Conservation (phyloP, 345 rosid genomes). For the Eucalyptus pauciflora region DNA sequence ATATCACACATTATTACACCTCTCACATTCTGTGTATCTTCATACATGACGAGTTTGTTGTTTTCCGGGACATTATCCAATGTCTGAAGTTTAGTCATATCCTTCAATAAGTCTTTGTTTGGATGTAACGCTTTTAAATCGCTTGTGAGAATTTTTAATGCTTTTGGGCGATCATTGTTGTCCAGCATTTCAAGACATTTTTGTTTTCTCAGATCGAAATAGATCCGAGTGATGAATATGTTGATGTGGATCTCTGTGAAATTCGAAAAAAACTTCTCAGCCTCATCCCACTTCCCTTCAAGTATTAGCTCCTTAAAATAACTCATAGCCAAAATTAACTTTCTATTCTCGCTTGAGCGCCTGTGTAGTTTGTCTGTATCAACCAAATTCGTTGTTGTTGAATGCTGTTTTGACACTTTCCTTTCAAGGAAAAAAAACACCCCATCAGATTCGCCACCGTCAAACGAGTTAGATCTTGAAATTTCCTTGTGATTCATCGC, state of each 20-base stretch:
- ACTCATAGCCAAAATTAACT: conserved; percentile 13
- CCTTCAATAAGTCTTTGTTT: too few species aligned
- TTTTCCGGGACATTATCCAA: too few species aligned
- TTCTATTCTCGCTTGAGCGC: conserved; percentile 21
- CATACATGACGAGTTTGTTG: too few species aligned
- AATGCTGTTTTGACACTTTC: too few species aligned
- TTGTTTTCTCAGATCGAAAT: conserved; percentile 52
- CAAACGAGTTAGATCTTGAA: background rate
- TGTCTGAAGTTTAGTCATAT: too few species aligned
- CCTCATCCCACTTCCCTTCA: conserved; percentile 24
- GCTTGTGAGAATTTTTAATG: too few species aligned
- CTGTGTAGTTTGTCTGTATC: conserved; percentile 12
- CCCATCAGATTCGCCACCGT: too few species aligned
- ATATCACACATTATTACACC: background rate
- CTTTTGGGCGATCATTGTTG: background rate
- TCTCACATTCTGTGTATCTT: background rate
- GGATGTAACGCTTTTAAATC: too few species aligned
- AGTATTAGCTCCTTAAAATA: conserved; percentile 9
- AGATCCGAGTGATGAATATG: conserved; percentile 32
- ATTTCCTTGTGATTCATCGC: background rate
- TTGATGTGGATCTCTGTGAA: conserved; percentile 37
- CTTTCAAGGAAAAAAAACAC: too few species aligned
- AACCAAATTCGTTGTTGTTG: too few species aligned
- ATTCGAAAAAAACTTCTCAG: conserved; percentile 39
- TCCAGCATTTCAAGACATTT: background rate